Conservation (phyloP, 176 grass and related monocot genomes). For the Zea luxurians region DNA sequence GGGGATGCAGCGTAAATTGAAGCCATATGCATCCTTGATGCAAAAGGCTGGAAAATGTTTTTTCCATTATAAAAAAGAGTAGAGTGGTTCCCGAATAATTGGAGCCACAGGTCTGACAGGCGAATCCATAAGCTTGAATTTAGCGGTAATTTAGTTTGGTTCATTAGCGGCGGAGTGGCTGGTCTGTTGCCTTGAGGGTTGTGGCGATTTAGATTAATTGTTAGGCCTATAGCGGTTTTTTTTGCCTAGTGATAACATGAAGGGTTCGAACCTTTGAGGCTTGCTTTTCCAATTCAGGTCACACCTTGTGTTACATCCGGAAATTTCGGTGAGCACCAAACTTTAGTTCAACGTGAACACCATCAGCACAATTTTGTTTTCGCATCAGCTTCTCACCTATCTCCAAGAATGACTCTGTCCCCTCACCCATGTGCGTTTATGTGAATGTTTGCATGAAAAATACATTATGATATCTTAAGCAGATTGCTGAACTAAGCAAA, state of each 20-base stretch:
- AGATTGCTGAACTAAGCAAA: slow-evolving; percentile 33
- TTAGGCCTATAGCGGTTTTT: neutral
- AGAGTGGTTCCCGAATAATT: neutral
- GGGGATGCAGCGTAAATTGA: slow-evolving; percentile 19
- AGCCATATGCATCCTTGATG: too few species aligned
- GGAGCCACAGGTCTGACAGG: neutral
- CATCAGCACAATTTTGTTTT: neutral
- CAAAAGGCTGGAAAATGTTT: too few species aligned
- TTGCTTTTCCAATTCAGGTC: neutral
- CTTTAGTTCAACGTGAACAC: slow-evolving; percentile 13
- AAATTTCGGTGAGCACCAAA: slow-evolving; percentile 1
- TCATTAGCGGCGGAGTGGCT: neutral
- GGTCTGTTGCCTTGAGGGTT: neutral
- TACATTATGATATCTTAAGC: slow-evolving; percentile 1
- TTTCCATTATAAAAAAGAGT: too few species aligned
- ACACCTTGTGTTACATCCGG: neutral
- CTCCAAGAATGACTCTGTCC: neutral
- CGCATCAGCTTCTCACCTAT: neutral
- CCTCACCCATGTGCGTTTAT: neutral
- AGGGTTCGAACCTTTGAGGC: neutral
- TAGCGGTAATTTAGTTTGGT: neutral
- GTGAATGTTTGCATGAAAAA: slow-evolving; percentile 1
- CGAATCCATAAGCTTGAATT: neutral
- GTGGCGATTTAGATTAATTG: neutral
- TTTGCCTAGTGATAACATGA: neutral